Percentiles rank a stretch among this genome's conserved stretches.
Evolutionary conservation across 805 yeast species (phyloP).

Genomic region (Starmera dryadoides): DNA sequence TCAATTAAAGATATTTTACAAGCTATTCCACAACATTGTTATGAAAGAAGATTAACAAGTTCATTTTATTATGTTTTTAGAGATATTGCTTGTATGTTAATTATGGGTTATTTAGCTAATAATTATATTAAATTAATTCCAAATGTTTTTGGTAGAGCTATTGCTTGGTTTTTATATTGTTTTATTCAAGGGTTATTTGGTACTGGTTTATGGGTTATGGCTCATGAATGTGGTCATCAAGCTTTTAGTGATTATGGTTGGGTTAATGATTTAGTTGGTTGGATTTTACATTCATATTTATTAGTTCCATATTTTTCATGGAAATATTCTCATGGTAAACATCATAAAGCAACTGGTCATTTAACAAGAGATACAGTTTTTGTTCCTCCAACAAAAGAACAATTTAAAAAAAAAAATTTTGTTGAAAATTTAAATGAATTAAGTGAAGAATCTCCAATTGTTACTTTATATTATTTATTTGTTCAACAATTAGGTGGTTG

Average conservation of each 20-base stretch:
- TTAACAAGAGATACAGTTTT: constrained; percentile 78
- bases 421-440: constrained; percentile 42
- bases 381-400: constrained; percentile 63
- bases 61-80: constrained; percentile 63
- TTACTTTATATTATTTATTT: constrained; percentile 47
- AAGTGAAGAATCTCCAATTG: constrained; percentile 69
- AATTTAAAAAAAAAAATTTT: constrained; percentile 36
- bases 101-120: constrained; percentile 47
- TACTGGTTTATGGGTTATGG: constrained; percentile 79
- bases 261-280: constrained; percentile 75
- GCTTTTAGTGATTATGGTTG: constrained; percentile 70
- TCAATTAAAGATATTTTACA: constrained; percentile 67
- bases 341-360: constrained; percentile 88
- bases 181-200: constrained; percentile 56
- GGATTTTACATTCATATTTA: constrained; percentile 73
- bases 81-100: constrained; percentile 45
- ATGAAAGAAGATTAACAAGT: constrained; percentile 47
- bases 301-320: constrained; percentile 85
- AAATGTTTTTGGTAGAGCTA: constrained; percentile 35
- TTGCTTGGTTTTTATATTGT: constrained; percentile 53
- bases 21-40: constrained; percentile 71
- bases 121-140: constrained; percentile 46
- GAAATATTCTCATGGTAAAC: constrained; percentile 80
- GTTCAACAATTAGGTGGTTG: constrained; percentile 77
- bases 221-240: constrained; percentile 89